These are phyloP conservation scores for Backusella sp. DNA, from an alignment of 192 early-diverging fungal genomes.

Conservation along the genomic window DNA sequence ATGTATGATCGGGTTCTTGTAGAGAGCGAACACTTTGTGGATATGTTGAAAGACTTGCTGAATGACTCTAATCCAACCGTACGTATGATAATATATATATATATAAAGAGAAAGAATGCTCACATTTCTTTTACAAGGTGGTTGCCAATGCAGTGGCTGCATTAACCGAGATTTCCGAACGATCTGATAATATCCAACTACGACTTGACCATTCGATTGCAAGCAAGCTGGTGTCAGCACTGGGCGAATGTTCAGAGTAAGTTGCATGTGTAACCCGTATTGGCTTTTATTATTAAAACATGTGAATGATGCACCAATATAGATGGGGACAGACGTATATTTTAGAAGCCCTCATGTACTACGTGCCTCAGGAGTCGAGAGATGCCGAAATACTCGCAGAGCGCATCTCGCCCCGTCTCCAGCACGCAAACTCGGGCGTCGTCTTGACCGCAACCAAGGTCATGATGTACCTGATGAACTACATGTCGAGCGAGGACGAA, in stretches of 20 bases:
- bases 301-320: slow-evolving; percentile 7
- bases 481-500: slow-evolving; percentile 78
- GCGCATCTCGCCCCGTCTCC: slow-evolving; percentile 84
- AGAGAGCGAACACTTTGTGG: slow-evolving; percentile 87
- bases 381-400: slow-evolving; percentile 93
- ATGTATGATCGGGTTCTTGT: slow-evolving; percentile 85
- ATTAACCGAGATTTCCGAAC: slow-evolving; percentile 91
- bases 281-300: slow-evolving; percentile 2
- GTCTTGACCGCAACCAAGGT: slow-evolving; percentile 84
- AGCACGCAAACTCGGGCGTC: slow-evolving; percentile 94
- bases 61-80: slow-evolving; percentile 90
- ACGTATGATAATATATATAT: no score
- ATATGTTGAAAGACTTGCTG: slow-evolving; percentile 82
- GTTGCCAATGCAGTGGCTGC: slow-evolving; percentile 95
- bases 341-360: slow-evolving; percentile 87
- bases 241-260: slow-evolving; percentile 96
- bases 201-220: slow-evolving; percentile 83
- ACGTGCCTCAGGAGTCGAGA: slow-evolving; percentile 79
- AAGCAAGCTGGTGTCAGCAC: slow-evolving; percentile 86
- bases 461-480: slow-evolving; percentile 94
- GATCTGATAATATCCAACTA: slow-evolving; percentile 83
- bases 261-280: slow-evolving; percentile 1
- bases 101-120: no score
- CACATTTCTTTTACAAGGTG: no score
- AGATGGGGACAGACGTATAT: slow-evolving; percentile 97